Evolutionary conservation across 1,139 yeast genomes (phyloP).

Genomic region (Suhomyces maxii): DNA sequence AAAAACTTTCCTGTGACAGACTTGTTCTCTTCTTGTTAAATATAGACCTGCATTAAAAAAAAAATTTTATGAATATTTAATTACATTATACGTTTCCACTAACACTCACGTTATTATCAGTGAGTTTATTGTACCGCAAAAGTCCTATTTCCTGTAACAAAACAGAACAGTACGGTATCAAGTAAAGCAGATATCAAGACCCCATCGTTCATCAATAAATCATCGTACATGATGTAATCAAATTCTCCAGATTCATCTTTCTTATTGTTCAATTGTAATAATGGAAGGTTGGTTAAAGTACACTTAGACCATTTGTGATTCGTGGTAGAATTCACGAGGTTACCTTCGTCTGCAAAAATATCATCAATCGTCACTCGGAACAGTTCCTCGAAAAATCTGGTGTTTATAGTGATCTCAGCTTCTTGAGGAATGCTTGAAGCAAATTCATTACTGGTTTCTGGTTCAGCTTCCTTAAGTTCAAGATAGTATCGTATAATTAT

Average conservation of each 20-base stretch:
- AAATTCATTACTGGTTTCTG: slow-evolving; percentile 1
- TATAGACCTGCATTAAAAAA: too few relatives aligned
- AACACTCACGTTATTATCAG: too few relatives aligned
- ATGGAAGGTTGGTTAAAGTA: slow-evolving; percentile 36
- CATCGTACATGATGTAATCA: slow-evolving; percentile 27
- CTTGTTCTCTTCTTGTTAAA: too few relatives aligned
- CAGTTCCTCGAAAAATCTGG: slow-evolving; percentile 31
- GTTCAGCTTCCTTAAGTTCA: slow-evolving; percentile 11
- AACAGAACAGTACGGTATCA: slow-evolving; percentile 28
- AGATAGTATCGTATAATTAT: slow-evolving; percentile 24
- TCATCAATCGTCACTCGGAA: slow-evolving; percentile 20
- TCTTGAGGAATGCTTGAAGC: slow-evolving; percentile 14
- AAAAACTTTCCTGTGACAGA: too few relatives aligned
- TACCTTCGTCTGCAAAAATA: slow-evolving; percentile 15
- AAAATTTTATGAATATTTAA: too few relatives aligned
- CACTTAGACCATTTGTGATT: slow-evolving; percentile 43
- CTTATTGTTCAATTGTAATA: slow-evolving; percentile 34
- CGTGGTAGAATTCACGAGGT: slow-evolving; percentile 27
- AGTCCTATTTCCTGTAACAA: slow-evolving; percentile 33
- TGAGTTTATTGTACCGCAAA: slow-evolving; percentile 15
- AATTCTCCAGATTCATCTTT: slow-evolving; percentile 36
- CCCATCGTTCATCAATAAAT: slow-evolving; percentile 11
- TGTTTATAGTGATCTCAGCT: slow-evolving; percentile 24
- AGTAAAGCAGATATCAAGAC: slow-evolving; percentile 19
- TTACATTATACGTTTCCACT: too few relatives aligned